Base-by-base conservation (phyloP, 1,284 basidiomycete species). In the Laetiporus sulphureus region DNA sequence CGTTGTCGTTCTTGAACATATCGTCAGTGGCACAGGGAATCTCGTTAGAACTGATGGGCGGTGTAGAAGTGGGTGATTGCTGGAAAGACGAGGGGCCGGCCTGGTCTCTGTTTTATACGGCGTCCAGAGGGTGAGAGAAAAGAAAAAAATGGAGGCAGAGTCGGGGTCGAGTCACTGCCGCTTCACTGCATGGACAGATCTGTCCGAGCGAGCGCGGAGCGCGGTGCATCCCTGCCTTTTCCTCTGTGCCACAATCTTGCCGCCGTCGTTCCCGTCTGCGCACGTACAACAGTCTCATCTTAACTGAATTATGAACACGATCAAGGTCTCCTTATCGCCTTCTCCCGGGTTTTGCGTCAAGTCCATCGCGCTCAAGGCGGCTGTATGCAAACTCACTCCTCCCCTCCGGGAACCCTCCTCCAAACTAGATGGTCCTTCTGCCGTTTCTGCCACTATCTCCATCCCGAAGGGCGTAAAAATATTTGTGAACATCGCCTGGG, bases 401-500 rank as follows among this genome's bases (percentile, higher is more conserved):
- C 55, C 36, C 47, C 53, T 30, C 29, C 42, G 43, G 36, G 23
- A 40, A n/a, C 46, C 34, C 23, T 22, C 48, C 31, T 61, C 46
- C 38, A 62, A 59, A 47, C 42, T 62, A 23, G 44, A 51, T 38
- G 51, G 36, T 7, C 45, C 49, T 23, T 34, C 41, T 36, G 15
- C 65, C 16, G 60, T 64, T 38, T 59, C 63, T 21, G 32, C 49
- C 13, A 36, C 53, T 19, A 38, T 56, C 19, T 27, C 50, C 35
- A 61, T 83, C 18, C 66, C 72, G 13, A 59, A 65, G 24, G 72
- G 69, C 19, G 58, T 62, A 46, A 88, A 88, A 58, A 59, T 86
- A 13, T 88, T 88, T 56, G 62, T 86, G 25, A 88, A 88, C 55
- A 65, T 88, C 10, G 75, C 77, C 16, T 87, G 77, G 72, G 80